Base-by-base conservation (phyloP, 202 grass and related monocot species). In the Digitaria exilis region DNA sequence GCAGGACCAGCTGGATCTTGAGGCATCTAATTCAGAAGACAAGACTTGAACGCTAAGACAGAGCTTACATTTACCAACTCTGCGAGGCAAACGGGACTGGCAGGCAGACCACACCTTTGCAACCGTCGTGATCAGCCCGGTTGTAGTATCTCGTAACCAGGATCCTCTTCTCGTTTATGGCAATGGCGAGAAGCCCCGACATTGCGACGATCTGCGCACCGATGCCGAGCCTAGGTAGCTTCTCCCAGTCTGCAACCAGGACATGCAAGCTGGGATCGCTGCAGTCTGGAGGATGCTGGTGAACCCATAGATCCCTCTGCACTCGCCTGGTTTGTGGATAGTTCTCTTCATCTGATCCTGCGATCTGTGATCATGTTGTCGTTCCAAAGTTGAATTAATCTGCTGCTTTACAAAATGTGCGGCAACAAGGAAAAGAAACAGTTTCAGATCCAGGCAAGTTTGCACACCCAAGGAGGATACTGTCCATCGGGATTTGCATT, bases 291-390 rank as follows among this genome's bases (percentile, higher is more conserved):
- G 93, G 93, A 74, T 96, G 90, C 28, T 91, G 90, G 35, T 83
- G 86, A 82, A 89, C 78, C 94, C 90, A 89, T 87, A 93, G 69
- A 8, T 96, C 90, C 69, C 77, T 71, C 77, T 96, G 94, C 55
- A 89, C 90, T 82, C 26, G 52, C 29, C 86, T 96, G 19, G 94
- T 96, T 42, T 89, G 58, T 25, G 94, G 86, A 64, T 85, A 96
- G 78, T 96, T 96, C 45, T 93, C 86, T 35, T 91, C 91, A 68
- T 96, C 90, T 55, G 94, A 91, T 21, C 90, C 94, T 82, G 35
- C 81, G 65, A 96, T 80, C 90, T 93, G 82, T 65, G 52, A 72
- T 77, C 0, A 54, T 2, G 51, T 54, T 77, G 3, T 43, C 19
- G 52, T 65, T 81, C 4, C 2, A 58, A 26, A 15, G 10, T 63